Percentiles rank a stretch among this genome's conserved stretches.
Conservation (phyloP, 495 filamentous ascomycete genomes). For the Penicillium parvum region DNA sequence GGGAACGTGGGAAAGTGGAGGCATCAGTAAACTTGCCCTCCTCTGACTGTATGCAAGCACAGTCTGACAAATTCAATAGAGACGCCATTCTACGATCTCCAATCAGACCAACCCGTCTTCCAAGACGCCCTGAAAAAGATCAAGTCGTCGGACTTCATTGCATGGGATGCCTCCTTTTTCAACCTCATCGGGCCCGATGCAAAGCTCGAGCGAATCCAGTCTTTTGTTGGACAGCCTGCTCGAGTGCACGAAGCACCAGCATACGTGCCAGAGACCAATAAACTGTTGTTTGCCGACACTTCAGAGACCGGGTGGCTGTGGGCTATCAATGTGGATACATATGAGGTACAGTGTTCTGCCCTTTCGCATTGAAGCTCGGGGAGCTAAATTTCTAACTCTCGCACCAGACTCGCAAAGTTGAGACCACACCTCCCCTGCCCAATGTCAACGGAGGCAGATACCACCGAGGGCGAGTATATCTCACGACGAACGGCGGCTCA, state of each 20-base stretch:
- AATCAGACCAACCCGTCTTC: slow-evolving; percentile 2
- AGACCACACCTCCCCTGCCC: slow-evolving; percentile 3
- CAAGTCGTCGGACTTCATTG: slow-evolving; percentile 7
- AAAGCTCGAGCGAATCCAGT: slow-evolving; percentile 12
- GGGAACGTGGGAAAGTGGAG: slow-evolving; percentile 8
- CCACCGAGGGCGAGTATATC: slow-evolving; percentile 7
- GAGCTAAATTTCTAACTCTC: neutral
- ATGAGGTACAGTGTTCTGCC: slow-evolving; percentile 4
- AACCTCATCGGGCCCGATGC: slow-evolving; percentile 8
- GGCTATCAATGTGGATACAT: slow-evolving; percentile 10
- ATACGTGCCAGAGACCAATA: slow-evolving; percentile 10
- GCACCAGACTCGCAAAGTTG: slow-evolving; percentile 1
- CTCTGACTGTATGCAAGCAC: no score
- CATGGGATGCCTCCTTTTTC: slow-evolving; percentile 11
- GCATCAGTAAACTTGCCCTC: slow-evolving; percentile 6
- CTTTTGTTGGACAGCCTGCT: slow-evolving; percentile 6
- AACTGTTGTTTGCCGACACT: slow-evolving; percentile 10
- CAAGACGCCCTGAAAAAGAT: neutral
- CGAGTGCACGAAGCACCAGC: slow-evolving; percentile 13
- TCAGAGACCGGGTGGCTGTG: slow-evolving; percentile 9
- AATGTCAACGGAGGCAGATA: slow-evolving; percentile 14
- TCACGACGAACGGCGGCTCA: slow-evolving; percentile 10
- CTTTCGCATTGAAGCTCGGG: no score
- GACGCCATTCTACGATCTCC: slow-evolving; percentile 11
- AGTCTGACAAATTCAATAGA: slow-evolving; percentile 3